Conservation (phyloP, 2,329 filamentous ascomycete species). For the Zasmidium angulare region DNA sequence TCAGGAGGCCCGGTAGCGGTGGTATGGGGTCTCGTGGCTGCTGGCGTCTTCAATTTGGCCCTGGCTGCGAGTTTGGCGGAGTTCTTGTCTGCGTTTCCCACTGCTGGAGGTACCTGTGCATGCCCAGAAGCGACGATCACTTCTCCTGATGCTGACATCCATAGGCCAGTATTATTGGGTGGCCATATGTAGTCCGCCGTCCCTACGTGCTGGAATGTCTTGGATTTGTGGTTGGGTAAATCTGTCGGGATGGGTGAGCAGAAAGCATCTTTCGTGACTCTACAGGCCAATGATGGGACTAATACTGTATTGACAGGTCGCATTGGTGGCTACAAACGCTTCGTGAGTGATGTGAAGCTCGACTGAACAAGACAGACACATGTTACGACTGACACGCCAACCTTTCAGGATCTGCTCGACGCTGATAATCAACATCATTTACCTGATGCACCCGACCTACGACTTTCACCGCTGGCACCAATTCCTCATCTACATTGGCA, state of each 20-base stretch:
- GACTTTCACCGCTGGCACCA: conserved; percentile 65
- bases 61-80: conserved; percentile 69
- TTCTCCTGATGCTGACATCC: not conserved
- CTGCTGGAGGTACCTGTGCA: conserved; percentile 60
- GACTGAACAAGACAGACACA: not conserved
- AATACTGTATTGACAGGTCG: conserved; percentile 64
- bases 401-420: conserved; percentile 61
- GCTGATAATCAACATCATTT: conserved; percentile 65
- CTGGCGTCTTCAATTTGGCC: conserved; percentile 66
- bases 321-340: conserved; percentile 62
- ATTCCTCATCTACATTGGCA: conserved; percentile 69
- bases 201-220: conserved; percentile 62
- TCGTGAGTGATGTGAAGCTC: not conserved
- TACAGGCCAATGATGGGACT: too few relatives aligned
- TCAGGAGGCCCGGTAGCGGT: conserved; percentile 70
- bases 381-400: conserved; percentile 41
- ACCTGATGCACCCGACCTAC: conserved; percentile 60
- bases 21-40: conserved; percentile 65
- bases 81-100: conserved; percentile 58
- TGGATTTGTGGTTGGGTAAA: conserved; percentile 73
- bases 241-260: conserved; percentile 42
- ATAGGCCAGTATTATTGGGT: conserved; percentile 68
- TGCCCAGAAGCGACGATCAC: conserved; percentile 33
- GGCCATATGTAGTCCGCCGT: conserved; percentile 61
- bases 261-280: too few relatives aligned